Evolutionary conservation across 805 yeast species (phyloP).

Genomic region (Teunomyces panamensis): DNA sequence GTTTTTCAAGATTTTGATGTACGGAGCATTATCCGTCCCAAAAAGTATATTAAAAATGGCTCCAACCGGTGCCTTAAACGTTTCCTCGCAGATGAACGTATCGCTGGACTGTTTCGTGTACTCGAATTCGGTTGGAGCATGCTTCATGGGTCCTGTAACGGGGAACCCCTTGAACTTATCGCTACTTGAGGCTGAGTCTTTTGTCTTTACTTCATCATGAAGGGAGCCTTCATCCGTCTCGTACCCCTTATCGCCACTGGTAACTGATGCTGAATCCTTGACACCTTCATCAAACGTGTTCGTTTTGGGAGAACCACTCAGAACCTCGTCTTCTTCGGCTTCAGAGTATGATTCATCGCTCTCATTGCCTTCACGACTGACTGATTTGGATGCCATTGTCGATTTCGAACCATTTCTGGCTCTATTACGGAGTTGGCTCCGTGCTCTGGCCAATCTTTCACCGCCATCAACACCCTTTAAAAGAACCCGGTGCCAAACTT

Average conservation of each 20-base stretch:
- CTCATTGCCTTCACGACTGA: conserved; percentile 14
- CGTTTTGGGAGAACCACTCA: neutral
- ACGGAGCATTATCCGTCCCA: conserved; percentile 51
- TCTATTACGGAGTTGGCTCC: conserved; percentile 1
- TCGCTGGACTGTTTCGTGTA: conserved; percentile 49
- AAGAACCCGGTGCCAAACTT: conserved; percentile 59
- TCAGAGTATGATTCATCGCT: conserved; percentile 13
- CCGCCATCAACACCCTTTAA: conserved; percentile 17
- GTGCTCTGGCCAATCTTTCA: conserved; percentile 1
- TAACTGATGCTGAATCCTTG: neutral
- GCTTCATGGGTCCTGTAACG: conserved; percentile 64
- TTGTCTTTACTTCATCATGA: neutral
- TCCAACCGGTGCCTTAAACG: conserved; percentile 72
- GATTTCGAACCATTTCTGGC: conserved; percentile 9
- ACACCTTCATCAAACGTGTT: neutral
- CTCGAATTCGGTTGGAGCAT: conserved; percentile 53
- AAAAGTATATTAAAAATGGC: conserved; percentile 66
- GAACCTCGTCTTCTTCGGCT: neutral
- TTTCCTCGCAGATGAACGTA: conserved; percentile 52
- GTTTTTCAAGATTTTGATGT: conserved; percentile 35
- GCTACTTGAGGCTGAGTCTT: neutral
- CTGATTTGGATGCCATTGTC: conserved; percentile 5
- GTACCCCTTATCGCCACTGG: neutral
- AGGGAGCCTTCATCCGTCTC: neutral
- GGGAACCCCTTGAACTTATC: conserved; percentile 37